Conservation (phyloP, 2,329 filamentous ascomycete species). For the Paraphoma sp. region DNA sequence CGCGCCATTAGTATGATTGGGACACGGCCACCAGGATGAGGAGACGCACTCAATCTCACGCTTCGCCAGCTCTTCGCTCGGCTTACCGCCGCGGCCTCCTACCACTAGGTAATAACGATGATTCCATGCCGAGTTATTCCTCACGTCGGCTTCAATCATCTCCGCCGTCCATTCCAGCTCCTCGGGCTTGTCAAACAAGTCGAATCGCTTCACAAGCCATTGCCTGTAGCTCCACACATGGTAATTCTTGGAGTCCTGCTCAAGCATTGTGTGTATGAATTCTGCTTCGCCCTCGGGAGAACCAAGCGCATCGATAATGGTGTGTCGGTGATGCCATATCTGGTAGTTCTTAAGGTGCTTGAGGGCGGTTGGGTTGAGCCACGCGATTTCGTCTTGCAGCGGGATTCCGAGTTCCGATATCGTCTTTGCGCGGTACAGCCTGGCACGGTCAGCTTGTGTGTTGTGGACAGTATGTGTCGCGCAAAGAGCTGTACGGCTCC, state of each 20-base stretch:
- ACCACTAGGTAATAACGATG: slow-evolving; percentile 96
- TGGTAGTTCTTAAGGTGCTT: slow-evolving; percentile 97
- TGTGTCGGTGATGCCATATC: slow-evolving; percentile 79
- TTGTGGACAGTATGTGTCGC: no score
- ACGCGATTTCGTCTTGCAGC: slow-evolving; percentile 75
- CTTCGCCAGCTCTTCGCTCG: slow-evolving; percentile 65
- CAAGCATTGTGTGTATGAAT: slow-evolving; percentile 83
- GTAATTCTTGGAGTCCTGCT: slow-evolving; percentile 92
- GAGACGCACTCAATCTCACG: slow-evolving; percentile 72
- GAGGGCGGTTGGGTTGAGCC: slow-evolving; percentile 85
- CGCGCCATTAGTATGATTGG: slow-evolving; percentile 24
- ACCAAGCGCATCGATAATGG: slow-evolving; percentile 62
- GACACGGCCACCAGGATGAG: not conserved
- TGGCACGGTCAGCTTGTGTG: slow-evolving; percentile 35
- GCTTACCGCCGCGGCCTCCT: slow-evolving; percentile 56
- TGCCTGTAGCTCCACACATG: slow-evolving; percentile 98
- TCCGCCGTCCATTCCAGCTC: slow-evolving; percentile 75
- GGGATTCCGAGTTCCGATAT: slow-evolving; percentile 71
- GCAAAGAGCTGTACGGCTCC: no score
- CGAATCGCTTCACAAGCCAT: slow-evolving; percentile 71
- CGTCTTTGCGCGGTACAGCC: slow-evolving; percentile 85
- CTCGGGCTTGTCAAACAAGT: slow-evolving; percentile 58
- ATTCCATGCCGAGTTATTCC: slow-evolving; percentile 98
- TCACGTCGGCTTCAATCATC: slow-evolving; percentile 79
- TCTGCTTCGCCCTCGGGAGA: slow-evolving; percentile 71